Evolutionary conservation across 768 basidiomycete genomes (phyloP).

Genomic region (Kwoniella sp.): DNA sequence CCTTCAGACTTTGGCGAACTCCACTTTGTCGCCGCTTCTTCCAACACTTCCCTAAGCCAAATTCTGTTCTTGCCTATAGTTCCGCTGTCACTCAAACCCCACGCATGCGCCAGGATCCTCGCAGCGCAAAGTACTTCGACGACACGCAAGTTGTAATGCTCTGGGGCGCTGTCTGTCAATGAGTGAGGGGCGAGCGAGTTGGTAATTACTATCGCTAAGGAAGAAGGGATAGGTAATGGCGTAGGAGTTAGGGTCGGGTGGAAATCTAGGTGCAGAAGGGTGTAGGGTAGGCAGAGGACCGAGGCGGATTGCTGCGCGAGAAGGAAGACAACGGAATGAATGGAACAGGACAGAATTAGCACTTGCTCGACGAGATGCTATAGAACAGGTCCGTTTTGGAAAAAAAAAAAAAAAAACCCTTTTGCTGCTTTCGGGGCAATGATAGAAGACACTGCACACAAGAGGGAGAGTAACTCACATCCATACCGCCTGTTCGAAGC

Average conservation of each 20-base stretch:
- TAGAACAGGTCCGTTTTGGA: too few relatives aligned
- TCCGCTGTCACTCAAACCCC: slow-evolving; percentile 56
- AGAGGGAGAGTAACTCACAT: slow-evolving; percentile 50
- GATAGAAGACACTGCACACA: background rate
- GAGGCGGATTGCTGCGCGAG: slow-evolving; percentile 70
- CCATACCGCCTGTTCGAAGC: slow-evolving; percentile 64
- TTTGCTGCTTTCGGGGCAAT: too few relatives aligned
- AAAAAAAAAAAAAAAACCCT: too few relatives aligned
- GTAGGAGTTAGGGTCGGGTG: slow-evolving; percentile 67
- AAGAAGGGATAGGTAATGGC: slow-evolving; percentile 62
- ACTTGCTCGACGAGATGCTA: background rate
- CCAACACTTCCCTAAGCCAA: slow-evolving; percentile 62
- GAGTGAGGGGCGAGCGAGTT: slow-evolving; percentile 81
- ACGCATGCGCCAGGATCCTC: slow-evolving; percentile 68
- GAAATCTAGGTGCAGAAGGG: slow-evolving; percentile 79
- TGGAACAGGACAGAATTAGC: background rate
- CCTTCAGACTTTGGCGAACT: background rate
- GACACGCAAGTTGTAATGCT: slow-evolving; percentile 83
- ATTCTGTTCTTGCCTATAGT: slow-evolving; percentile 49
- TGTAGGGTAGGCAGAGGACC: slow-evolving; percentile 70
- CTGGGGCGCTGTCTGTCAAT: slow-evolving; percentile 74
- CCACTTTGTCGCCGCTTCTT: background rate
- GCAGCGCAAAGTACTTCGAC: slow-evolving; percentile 86
- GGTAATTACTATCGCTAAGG: slow-evolving; percentile 71
- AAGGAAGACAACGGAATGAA: too few relatives aligned